Conservation (phyloP, 495 filamentous ascomycete genomes). For the Aspergillus cristatus region DNA sequence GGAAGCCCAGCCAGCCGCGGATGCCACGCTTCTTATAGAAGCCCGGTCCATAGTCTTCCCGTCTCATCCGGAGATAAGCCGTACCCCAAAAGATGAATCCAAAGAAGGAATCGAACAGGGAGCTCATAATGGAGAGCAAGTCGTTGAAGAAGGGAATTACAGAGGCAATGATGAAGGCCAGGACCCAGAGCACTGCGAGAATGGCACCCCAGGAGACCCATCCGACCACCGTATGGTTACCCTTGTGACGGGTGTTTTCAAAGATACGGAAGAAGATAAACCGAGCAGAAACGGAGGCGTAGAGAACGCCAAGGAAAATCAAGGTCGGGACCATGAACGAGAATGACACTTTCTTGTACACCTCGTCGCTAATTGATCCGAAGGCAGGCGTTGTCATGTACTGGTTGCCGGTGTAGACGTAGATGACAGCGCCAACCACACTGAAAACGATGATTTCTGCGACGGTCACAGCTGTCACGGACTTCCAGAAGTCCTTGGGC, state of each 20-base stretch:
- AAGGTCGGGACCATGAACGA: constrained; percentile 89
- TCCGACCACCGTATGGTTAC: constrained; percentile 68
- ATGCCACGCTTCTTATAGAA: constrained; percentile 51
- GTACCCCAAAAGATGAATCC: constrained; percentile 93
- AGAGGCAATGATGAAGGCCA: constrained; percentile 77
- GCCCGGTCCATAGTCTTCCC: constrained; percentile 52
- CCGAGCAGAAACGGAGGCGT: constrained; percentile 76
- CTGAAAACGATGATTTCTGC: constrained; percentile 76
- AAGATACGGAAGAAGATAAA: constrained; percentile 85
- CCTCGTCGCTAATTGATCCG: constrained; percentile 59
- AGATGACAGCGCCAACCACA: constrained; percentile 63
- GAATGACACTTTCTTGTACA: constrained; percentile 76
- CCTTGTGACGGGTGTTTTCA: constrained; percentile 65
- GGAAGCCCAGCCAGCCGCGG: constrained; percentile 51
- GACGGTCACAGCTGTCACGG: constrained; percentile 78
- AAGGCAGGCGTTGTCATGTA: constrained; percentile 79
- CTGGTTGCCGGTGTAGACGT: constrained; percentile 73
- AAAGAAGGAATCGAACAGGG: constrained; percentile 86
- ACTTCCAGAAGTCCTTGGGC: constrained; percentile 80
- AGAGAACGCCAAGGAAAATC: constrained; percentile 81
- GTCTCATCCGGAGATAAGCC: constrained; percentile 76
- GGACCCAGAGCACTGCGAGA: constrained; percentile 61
- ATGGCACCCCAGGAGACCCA: constrained; percentile 73
- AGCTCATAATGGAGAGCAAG: constrained; percentile 76
- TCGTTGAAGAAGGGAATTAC: constrained; percentile 88